These are phyloP conservation scores for Geotrichum cucujoidarum DNA, from an alignment of 1,139 yeast species.

Conservation along the genomic window DNA sequence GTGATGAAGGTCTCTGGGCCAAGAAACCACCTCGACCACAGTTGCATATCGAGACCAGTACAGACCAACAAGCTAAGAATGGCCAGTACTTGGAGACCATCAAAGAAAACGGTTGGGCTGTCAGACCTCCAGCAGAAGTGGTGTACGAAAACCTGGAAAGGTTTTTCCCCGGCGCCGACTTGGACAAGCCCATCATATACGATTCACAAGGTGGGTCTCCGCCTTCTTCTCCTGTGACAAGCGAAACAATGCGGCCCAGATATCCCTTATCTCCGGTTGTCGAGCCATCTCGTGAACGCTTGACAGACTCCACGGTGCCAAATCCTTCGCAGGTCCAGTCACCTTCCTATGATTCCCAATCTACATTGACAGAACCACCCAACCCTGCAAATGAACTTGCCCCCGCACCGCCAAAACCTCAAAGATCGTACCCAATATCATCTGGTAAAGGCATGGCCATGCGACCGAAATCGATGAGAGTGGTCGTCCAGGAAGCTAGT, in stretches of 20 bases:
- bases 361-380: not conserved
- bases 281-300: conserved; percentile 22
- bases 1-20: conserved; percentile 60
- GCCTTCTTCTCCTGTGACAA: conserved; percentile 48
- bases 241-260: conserved; percentile 8
- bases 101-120: conserved; percentile 40
- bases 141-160: conserved; percentile 85
- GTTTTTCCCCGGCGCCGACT: conserved; percentile 87
- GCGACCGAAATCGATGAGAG: conserved; percentile 75
- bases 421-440: not conserved
- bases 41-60: conserved; percentile 24
- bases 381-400: not conserved
- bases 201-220: conserved; percentile 48
- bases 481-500: conserved; percentile 88
- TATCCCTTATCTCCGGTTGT: conserved; percentile 28
- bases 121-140: conserved; percentile 93
- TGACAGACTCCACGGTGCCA: not conserved
- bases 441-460: conserved; percentile 5
- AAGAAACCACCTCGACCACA: conserved; percentile 40
- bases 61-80: not conserved
- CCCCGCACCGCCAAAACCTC: not conserved
- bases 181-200: conserved; percentile 87
- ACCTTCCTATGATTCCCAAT: not conserved
- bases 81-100: conserved; percentile 9
- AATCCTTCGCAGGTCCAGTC: too few relatives aligned